These are phyloP conservation scores for Aspergillus ochraceoroseus DNA, from an alignment of 2,329 filamentous ascomycete genomes.

Conservation along the genomic window DNA sequence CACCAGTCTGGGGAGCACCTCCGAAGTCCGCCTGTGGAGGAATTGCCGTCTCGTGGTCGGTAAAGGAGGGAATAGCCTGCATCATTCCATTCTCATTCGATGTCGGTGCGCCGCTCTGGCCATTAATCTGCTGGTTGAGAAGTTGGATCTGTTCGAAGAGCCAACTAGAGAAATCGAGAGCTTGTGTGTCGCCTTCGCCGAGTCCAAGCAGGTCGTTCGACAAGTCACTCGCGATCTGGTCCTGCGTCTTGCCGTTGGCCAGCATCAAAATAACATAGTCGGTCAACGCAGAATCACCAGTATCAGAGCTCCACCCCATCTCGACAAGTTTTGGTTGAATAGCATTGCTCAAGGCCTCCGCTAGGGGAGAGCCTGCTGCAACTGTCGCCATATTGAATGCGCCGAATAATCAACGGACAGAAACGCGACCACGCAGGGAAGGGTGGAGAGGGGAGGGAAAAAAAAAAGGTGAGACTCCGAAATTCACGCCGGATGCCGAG, in stretches of 20 bases:
- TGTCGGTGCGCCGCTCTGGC: constrained; percentile 38
- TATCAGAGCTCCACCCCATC: constrained; percentile 82
- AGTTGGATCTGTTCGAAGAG: constrained; percentile 79
- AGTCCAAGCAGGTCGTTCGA: constrained; percentile 80
- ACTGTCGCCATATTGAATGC: constrained; percentile 64
- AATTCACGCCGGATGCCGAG: too few relatives aligned
- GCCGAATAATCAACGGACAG: constrained; percentile 6
- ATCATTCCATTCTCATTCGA: constrained; percentile 18
- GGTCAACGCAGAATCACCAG: constrained; percentile 74
- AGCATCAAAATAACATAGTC: constrained; percentile 98
- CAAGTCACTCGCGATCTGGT: constrained; percentile 82
- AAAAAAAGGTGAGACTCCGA: constrained; percentile 2
- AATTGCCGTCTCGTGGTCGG: constrained; percentile 33
- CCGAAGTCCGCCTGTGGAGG: constrained; percentile 12
- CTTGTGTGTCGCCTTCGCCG: constrained; percentile 74
- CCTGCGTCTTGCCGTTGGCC: constrained; percentile 86
- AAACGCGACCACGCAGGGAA: not conserved
- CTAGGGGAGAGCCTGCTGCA: constrained; percentile 71
- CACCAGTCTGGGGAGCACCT: constrained; percentile 57
- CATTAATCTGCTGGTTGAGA: constrained; percentile 61
- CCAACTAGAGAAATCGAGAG: constrained; percentile 82
- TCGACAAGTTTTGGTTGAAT: constrained; percentile 91
- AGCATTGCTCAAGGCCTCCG: constrained; percentile 71
- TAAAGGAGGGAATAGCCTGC: constrained; percentile 35
- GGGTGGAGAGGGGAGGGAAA: constrained; percentile 5